A percentile compares a stretch with the other conserved stretches of the same genome.
These are phyloP conservation scores for Candida insectorum DNA, from an alignment of 805 yeast genomes.

Conservation along the genomic window DNA sequence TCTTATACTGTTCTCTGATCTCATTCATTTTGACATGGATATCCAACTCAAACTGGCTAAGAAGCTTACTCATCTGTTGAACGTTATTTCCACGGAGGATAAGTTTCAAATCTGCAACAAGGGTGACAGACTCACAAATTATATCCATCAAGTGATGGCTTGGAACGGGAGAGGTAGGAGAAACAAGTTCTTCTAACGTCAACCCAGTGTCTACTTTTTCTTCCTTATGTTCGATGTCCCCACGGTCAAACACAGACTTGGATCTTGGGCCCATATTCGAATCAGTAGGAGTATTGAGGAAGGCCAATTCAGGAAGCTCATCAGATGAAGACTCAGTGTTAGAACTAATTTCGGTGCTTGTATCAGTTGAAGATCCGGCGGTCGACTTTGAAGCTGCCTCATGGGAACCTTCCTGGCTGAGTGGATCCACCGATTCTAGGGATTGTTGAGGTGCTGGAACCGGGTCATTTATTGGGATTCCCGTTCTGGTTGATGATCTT, in stretches of 20 bases:
- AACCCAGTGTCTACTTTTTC: conserved; percentile 18
- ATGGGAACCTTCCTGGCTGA: not conserved
- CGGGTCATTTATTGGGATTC: not conserved
- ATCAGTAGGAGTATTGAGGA: conserved; percentile 22
- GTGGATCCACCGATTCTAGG: not conserved
- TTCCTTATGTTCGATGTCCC: conserved; percentile 10
- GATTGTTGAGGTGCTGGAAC: not conserved
- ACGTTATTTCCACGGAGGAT: conserved; percentile 56
- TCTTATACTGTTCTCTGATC: conserved; percentile 6
- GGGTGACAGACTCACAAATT: conserved; percentile 58
- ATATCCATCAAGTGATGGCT: conserved; percentile 53
- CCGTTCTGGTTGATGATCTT: conserved; percentile 2
- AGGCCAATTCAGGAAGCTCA: conserved; percentile 18
- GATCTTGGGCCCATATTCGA: conserved; percentile 27
- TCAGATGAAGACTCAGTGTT: conserved; percentile 20
- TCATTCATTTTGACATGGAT: conserved; percentile 22
- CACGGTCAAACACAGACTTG: conserved; percentile 35
- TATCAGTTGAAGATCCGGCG: conserved; percentile 11
- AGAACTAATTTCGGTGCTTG: conserved; percentile 12
- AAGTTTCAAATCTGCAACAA: conserved; percentile 62
- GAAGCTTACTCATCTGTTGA: conserved; percentile 44
- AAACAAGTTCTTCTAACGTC: conserved; percentile 56
- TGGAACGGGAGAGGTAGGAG: conserved; percentile 55
- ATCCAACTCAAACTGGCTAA: conserved; percentile 28
- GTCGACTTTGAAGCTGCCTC: not conserved